Conservation (phyloP, 2,329 filamentous ascomycete genomes). For the Fusarium bactridioides region DNA sequence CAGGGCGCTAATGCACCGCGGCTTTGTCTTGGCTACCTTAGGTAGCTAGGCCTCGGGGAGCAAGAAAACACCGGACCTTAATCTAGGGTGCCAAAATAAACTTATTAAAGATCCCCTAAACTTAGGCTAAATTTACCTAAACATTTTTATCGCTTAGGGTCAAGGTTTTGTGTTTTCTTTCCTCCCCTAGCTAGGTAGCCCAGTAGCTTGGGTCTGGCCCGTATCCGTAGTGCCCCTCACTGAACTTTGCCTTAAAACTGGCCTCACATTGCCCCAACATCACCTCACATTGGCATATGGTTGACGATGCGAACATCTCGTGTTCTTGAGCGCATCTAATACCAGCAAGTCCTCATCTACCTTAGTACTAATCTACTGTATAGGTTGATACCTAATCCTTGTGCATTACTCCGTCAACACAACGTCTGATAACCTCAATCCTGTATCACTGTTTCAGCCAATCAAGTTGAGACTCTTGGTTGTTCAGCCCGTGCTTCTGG, state of each 20-base stretch:
- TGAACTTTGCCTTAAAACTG: conserved; percentile 24
- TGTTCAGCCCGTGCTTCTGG: neutral
- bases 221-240: conserved; percentile 24
- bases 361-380: neutral
- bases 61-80: no score
- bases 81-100: no score
- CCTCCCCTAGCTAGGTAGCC: no score
- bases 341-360: neutral
- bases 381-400: neutral
- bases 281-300: neutral
- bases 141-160: no score
- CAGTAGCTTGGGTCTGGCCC: conserved; percentile 14
- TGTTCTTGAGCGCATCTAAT: neutral
- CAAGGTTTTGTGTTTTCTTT: no score
- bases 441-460: neutral
- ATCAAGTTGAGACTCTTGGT: neutral
- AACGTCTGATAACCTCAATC: neutral
- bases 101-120: no score
- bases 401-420: neutral
- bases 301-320: neutral
- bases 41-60: no score
- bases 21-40: conserved; percentile 12
- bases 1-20: conserved; percentile 39
- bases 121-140: no score
- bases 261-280: conserved; percentile 17